Percentiles rank a stretch among this genome's conserved stretches.
These are phyloP conservation scores for Fraxinus dipetala DNA, from an alignment of 305 asterid species.

Conservation along the genomic window DNA sequence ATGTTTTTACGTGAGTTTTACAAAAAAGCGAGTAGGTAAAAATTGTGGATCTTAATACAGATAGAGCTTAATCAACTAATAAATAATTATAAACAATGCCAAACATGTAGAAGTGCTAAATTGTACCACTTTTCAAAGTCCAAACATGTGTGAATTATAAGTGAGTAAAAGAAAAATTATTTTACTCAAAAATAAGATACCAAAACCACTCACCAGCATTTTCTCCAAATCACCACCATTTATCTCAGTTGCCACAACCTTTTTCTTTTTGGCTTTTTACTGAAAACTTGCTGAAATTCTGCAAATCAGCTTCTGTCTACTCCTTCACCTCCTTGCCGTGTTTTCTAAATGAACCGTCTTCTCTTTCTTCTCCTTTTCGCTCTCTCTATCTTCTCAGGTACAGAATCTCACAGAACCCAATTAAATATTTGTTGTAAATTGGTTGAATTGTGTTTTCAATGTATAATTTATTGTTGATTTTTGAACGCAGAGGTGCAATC, in stretches of 20 bases:
- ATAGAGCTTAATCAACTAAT: too few relatives aligned
- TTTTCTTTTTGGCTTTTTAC: background rate
- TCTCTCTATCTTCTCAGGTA: slow-evolving; percentile 51
- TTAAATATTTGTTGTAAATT: background rate
- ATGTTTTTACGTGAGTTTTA: too few relatives aligned
- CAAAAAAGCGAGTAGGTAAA: too few relatives aligned
- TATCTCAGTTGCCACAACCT: background rate
- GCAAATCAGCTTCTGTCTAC: slow-evolving; percentile 5
- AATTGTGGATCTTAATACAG: too few relatives aligned
- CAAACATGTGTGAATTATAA: background rate
- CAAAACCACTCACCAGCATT: background rate
- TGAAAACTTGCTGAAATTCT: slow-evolving; percentile 1
- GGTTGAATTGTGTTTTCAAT: background rate
- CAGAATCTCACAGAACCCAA: background rate
- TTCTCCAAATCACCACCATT: background rate
- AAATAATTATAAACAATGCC: background rate
- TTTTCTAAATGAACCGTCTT: slow-evolving; percentile 34
- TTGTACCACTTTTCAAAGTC: background rate
- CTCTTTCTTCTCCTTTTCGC: slow-evolving; percentile 35
- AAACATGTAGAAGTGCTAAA: background rate
- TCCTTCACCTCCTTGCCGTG: background rate
- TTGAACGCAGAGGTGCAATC: slow-evolving; percentile 50
- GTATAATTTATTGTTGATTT: slow-evolving; percentile 4
- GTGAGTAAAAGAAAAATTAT: background rate
- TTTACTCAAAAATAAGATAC: background rate